These are phyloP conservation scores for Calocybe gambosa DNA, from an alignment of 1,284 basidiomycete species.

Conservation along the genomic window DNA sequence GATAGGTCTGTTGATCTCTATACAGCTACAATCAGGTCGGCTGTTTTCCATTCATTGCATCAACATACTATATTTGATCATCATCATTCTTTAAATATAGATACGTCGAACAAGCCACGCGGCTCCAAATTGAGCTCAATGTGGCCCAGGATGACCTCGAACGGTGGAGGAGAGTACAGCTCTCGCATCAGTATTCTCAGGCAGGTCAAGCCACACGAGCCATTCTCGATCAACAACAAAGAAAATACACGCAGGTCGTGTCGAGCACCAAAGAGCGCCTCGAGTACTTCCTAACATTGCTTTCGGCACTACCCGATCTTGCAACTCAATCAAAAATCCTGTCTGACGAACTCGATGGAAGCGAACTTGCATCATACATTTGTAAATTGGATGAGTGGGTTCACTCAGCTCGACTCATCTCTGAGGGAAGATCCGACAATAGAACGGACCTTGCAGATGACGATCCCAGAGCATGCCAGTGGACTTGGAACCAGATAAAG, in stretches of 20 bases:
- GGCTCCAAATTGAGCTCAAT: conserved; percentile 10
- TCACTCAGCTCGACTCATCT: not conserved
- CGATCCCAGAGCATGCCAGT: conserved; percentile 1
- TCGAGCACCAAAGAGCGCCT: conserved; percentile 1
- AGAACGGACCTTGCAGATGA: not conserved
- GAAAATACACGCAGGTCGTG: not conserved
- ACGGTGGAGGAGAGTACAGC: conserved; percentile 8
- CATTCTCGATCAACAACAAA: conserved; percentile 5
- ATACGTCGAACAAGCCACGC: conserved; percentile 6
- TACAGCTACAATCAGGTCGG: not conserved
- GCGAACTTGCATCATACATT: not conserved
- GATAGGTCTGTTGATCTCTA: not conserved
- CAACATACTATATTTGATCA: not conserved
- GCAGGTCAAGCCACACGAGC: conserved; percentile 2
- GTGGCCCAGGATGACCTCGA: conserved; percentile 4
- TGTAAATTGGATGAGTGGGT: conserved; percentile 7
- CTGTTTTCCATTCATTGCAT: not conserved
- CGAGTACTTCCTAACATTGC: not conserved
- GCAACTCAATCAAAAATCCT: not conserved
- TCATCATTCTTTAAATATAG: conserved; percentile 1
- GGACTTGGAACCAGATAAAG: conserved; percentile 10
- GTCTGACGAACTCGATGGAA: not conserved
- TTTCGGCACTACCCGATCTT: conserved; percentile 1
- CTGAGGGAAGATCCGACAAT: not conserved
- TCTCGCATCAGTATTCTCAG: conserved; percentile 6